phyloP scores from a whole-genome alignment of 257 asterid species.

The Voacanga thouarsii region DNA sequence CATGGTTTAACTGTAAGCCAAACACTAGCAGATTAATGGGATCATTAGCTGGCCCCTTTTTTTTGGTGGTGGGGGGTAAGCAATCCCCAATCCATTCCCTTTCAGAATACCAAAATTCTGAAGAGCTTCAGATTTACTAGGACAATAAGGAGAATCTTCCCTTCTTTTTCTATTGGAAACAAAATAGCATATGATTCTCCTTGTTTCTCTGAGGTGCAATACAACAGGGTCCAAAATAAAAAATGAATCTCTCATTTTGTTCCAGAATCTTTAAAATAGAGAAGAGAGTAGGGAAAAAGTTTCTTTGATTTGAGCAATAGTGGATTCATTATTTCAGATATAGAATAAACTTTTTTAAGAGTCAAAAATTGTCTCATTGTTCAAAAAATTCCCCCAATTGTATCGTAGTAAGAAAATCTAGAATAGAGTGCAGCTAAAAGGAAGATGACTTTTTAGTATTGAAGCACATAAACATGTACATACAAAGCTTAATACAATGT shows the following conservation, averaged over 20 bases:
- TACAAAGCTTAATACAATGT: background rate
- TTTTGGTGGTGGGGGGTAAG: background rate
- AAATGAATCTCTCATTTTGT: background rate
- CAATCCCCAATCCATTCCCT: background rate
- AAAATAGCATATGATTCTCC: no score
- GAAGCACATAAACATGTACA: background rate
- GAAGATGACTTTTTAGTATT: background rate
- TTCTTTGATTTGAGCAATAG: no score
- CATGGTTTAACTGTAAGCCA: background rate
- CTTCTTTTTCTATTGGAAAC: no score
- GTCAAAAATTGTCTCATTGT: no score
- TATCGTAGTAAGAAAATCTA: background rate
- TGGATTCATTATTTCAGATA: no score
- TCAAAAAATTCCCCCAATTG: background rate
- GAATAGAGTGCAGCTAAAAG: background rate
- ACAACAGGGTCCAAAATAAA: background rate
- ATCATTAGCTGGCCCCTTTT: background rate
- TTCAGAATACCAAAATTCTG: background rate
- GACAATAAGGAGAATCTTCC: no score
- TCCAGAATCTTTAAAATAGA: no score
- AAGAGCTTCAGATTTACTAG: background rate
- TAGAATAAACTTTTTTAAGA: no score
- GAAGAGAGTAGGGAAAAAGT: no score
- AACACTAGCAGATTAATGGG: background rate
- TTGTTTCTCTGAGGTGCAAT: no score